phyloP scores from a whole-genome alignment of 2,329 filamentous ascomycete species.

The Hymenoscyphus repandus region DNA sequence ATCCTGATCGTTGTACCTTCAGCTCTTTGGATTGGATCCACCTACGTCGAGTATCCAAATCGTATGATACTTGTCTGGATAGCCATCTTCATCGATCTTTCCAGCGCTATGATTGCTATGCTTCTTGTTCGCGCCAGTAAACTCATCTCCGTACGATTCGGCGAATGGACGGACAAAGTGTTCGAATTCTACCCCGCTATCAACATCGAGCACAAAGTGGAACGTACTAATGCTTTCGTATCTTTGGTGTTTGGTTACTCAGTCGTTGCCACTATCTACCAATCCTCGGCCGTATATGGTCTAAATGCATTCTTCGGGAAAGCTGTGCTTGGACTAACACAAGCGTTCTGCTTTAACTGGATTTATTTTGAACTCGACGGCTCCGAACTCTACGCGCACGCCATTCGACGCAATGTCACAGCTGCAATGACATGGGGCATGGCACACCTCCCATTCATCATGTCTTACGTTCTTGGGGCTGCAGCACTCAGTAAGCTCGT shows the following conservation, averaged over 20 bases:
- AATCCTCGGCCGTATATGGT: constrained; percentile 45
- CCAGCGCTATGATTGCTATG: constrained; percentile 40
- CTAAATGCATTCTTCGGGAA: constrained; percentile 58
- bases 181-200: constrained; percentile 58
- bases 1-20: constrained; percentile 41
- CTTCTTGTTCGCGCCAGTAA: constrained; percentile 33
- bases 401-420: constrained; percentile 48
- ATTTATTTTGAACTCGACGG: constrained; percentile 60
- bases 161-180: constrained; percentile 25
- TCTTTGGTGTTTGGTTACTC: constrained; percentile 60
- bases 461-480: constrained; percentile 56
- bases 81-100: constrained; percentile 50
- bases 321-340: constrained; percentile 51
- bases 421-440: constrained; percentile 49
- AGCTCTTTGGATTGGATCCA: constrained; percentile 55
- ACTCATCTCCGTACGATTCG: constrained; percentile 21
- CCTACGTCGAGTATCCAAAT: constrained; percentile 49
- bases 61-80: constrained; percentile 51
- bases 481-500: constrained; percentile 55
- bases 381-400: constrained; percentile 51
- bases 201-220: constrained; percentile 62
- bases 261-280: constrained; percentile 56
- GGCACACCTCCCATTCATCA: constrained; percentile 57
- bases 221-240: constrained; percentile 60
- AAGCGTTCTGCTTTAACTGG: constrained; percentile 57